Conservation (phyloP, 2,329 filamentous ascomycete species). For the Aspergillus sp. region DNA sequence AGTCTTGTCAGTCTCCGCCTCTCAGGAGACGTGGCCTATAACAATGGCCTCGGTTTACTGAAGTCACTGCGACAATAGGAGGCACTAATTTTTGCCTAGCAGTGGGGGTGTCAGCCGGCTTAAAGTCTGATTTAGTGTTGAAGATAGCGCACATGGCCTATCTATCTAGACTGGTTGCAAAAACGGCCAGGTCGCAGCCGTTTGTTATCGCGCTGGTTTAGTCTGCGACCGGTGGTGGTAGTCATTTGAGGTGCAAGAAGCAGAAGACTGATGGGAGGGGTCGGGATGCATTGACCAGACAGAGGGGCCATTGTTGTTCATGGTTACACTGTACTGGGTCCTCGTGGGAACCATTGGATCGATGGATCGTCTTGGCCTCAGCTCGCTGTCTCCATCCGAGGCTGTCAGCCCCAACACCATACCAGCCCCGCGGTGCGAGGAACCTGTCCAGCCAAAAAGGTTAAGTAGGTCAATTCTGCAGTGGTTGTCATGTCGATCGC, state of each 20-base stretch:
- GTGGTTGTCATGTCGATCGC: no score
- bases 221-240: neutral
- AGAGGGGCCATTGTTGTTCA: neutral
- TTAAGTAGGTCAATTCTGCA: no score
- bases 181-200: neutral
- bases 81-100: neutral
- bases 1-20: neutral
- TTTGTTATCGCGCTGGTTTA: neutral
- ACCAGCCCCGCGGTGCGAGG: no score
- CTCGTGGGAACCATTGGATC: no score
- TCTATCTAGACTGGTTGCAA: neutral
- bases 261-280: neutral
- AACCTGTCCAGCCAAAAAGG: no score
- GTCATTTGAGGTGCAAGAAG: no score
- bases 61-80: neutral
- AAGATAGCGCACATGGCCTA: neutral
- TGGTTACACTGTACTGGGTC: neutral
- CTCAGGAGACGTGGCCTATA: slow-evolving; percentile 1
- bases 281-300: neutral
- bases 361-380: no score
- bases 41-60: neutral
- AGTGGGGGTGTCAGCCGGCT: neutral
- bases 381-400: no score
- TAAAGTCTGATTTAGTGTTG: neutral
- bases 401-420: no score